Base-by-base conservation (phyloP, 805 yeast species). In the Teunomyces barrocoloradensis region DNA sequence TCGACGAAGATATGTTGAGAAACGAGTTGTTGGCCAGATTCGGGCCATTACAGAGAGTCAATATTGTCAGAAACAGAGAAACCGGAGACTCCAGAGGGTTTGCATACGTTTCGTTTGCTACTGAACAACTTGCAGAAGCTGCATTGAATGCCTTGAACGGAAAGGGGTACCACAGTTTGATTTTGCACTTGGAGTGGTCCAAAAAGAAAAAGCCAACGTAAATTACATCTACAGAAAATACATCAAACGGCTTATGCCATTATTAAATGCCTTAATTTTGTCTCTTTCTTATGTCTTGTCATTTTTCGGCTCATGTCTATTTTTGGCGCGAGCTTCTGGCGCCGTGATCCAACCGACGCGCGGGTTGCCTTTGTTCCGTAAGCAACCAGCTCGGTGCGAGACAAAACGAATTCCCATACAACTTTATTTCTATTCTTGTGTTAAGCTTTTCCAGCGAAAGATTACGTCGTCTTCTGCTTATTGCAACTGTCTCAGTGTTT, bases 71-170 rank as follows among this genome's bases (percentile, higher is more conserved):
- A 75, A 88, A 90, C 73, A 86, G 89, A 73, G 96, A 87, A 60
- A 94, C 98, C 23, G 94, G 96, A 55, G 85, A 85, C 69, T 87
- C 96, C 39, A 87, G 89, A 73, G 99, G 99, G 63, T 83, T 92
- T 69, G 98, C 98, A 5, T 94, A 89, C 69, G 95, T 91, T 55
- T 85, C 92, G 51, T 87, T 87, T 66, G 80, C 78, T 50, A 78
- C 83, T 47, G 82, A 82, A 62, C 66, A 69, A 48, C 74, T 72
- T 56, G 99, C 98, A 38, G 84, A 87, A 69, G 68, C 65, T 55
- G 98, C 97, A 44, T 74, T 86, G 70, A 83, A 86, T 53, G 66
- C 63, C 46, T 78, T 90, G 69, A 79, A 94, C 67, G 97, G 97
- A 61, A 86, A 82, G 75, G 96, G 97, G 78, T 87, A 86, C 79